Evolutionary conservation across 2,329 filamentous ascomycete genomes (phyloP), one percentile per base, ranked within the genome.

Genomic region (Aspergillus jensenii): DNA sequence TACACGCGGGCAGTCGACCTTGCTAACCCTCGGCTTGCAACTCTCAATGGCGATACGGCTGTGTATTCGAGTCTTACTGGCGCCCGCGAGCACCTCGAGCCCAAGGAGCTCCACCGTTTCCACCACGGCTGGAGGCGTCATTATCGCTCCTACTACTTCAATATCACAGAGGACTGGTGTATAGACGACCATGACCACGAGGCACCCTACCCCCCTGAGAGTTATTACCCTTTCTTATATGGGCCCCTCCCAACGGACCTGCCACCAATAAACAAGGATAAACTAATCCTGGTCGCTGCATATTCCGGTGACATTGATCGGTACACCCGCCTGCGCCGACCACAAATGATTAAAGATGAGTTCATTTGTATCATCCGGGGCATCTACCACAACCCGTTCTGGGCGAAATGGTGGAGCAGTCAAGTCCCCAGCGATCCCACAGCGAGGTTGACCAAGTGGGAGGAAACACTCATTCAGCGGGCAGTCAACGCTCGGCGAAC

Each of bases 301-400:
- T 78, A 71, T 21, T 57, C 67, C 0, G 76, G 77, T 2, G 68
- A 79, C 19, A 59, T 79, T 6, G 76, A 80, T 45, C 71, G 76
- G 3, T 79, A 78, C 41, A 21, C 55, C 0, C 70, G 76, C 0
- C 65, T 80, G 0, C 63, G 67, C 15, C 63, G 73, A 9, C 74
- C 71, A 3, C 39, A 47, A 3, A 33, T 63, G 43, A 33, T 75
- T 3, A 2, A 48, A 7, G 27, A 58, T 6, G 75, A 78, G 55
- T 7, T 61, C 2, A 11, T 25, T 8, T 71, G 67, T 40, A 55
- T 75, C 6, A 44, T 74, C 2, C 68, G 66, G 2, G 76, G 75
- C 14, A 72, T 76, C 17, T 75, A 77, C 52, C 72, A 78, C 58
- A 68, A 74, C 54, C 62, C 72, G 3, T 60, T 71, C 40, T 78